phyloP scores from a whole-genome alignment of 176 grass and related monocot species.

The Carex scoparia region DNA sequence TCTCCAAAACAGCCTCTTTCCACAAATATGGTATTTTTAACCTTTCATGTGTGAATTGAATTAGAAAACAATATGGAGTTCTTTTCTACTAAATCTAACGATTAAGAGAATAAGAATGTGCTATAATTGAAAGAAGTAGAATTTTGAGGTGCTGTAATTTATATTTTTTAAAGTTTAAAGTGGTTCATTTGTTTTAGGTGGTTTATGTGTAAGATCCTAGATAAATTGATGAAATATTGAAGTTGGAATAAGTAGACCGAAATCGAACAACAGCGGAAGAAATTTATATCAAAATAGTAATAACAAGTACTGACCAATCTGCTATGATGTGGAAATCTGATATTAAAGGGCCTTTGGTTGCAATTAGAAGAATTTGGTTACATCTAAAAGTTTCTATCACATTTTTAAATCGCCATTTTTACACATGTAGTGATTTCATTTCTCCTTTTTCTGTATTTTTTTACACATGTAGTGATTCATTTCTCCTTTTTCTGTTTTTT shows the following conservation, averaged over 20 bases:
- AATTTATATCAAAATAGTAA: neutral
- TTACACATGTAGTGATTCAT: constrained; percentile 1
- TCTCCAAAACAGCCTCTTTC: neutral
- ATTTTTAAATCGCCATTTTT: neutral
- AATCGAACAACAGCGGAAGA: neutral
- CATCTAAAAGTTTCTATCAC: neutral
- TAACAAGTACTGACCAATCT: neutral
- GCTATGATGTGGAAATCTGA: neutral
- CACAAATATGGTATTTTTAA: no score
- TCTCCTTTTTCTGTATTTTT: constrained; percentile 12
- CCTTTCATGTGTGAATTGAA: neutral
- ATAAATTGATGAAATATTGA: neutral
- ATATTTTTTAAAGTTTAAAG: neutral
- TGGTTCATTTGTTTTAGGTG: neutral
- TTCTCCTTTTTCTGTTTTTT: constrained; percentile 9
- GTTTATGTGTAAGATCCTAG: neutral
- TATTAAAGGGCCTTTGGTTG: neutral
- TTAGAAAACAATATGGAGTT: neutral
- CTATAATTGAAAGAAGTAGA: no score
- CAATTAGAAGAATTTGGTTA: neutral
- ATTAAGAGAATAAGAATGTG: neutral
- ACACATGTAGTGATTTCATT: neutral
- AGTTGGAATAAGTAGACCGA: neutral
- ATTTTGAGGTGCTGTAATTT: neutral
- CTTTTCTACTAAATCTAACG: neutral